Evolutionary conservation across 306 rosid species (phyloP).

Genomic region (Canavalia ensiformis): DNA sequence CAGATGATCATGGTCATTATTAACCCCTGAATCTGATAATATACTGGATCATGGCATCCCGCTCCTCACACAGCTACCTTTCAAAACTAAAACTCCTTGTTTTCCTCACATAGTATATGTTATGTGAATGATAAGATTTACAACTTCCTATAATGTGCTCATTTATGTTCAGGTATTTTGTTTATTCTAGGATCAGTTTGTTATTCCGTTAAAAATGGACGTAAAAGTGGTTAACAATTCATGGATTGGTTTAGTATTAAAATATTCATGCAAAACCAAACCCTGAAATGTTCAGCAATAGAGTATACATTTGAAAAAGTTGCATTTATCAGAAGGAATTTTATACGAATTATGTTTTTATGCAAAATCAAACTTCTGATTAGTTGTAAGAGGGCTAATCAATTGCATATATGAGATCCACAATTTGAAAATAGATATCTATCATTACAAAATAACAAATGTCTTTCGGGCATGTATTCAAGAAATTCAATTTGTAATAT

Average conservation of each 20-base stretch:
- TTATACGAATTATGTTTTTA: not conserved
- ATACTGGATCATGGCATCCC: conserved; percentile 21
- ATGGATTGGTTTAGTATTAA: not conserved
- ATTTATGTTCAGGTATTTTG: conserved; percentile 14
- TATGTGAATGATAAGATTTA: conserved; percentile 12
- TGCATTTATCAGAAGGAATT: not conserved
- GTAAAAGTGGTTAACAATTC: not conserved
- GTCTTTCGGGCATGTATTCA: not conserved
- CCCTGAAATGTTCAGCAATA: not conserved
- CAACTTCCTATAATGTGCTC: conserved; percentile 5
- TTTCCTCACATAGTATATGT: conserved; percentile 11
- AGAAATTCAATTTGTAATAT: conserved; percentile 33
- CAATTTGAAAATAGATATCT: not conserved
- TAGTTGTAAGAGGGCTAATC: not conserved
- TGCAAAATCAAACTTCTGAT: not conserved
- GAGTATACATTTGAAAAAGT: not conserved
- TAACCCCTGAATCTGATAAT: conserved; percentile 18
- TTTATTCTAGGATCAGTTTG: conserved; percentile 13
- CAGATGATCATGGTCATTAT: conserved; percentile 36
- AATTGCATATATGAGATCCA: conserved; percentile 2
- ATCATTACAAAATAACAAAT: not conserved
- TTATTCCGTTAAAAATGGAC: not conserved
- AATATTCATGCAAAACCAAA: conserved; percentile 1
- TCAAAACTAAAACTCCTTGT: not conserved
- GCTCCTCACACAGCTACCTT: not conserved